Percentiles rank a stretch among this genome's conserved stretches.
phyloP scores from a whole-genome alignment of 345 rosid species.

The Murraya paniculata region DNA sequence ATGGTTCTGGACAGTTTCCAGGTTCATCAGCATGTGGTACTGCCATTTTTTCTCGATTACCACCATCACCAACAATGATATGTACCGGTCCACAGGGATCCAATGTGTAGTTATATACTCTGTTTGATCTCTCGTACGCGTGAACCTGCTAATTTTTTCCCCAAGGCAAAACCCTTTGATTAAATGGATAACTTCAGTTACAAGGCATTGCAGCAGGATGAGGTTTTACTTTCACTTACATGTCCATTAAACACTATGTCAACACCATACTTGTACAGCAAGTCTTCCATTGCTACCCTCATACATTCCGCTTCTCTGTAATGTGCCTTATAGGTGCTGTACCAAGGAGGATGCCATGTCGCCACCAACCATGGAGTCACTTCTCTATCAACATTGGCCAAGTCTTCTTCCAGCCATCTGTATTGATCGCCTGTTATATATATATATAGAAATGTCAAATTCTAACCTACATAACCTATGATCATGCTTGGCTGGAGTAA shows the following conservation, averaged over 20 bases:
- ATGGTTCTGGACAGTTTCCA: constrained; percentile 67
- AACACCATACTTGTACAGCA: constrained; percentile 57
- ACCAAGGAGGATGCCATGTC: constrained; percentile 87
- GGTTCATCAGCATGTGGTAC: constrained; percentile 75
- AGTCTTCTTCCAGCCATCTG: constrained; percentile 75
- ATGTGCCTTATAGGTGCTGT: constrained; percentile 73
- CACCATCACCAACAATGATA: constrained; percentile 77
- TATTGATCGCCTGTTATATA: constrained; percentile 56
- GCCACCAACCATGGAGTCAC: constrained; percentile 91
- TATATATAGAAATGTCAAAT: not conserved
- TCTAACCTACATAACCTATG: not conserved
- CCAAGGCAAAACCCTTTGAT: not conserved
- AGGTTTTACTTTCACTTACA: constrained; percentile 30
- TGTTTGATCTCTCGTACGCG: constrained; percentile 91
- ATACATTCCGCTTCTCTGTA: constrained; percentile 90
- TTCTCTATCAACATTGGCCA: constrained; percentile 51
- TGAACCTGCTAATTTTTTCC: constrained; percentile 50
- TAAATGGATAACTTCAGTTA: not conserved
- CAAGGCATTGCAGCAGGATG: not conserved
- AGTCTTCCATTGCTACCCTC: constrained; percentile 81
- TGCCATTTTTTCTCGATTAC: constrained; percentile 66
- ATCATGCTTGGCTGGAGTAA: not conserved
- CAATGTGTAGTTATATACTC: constrained; percentile 71
- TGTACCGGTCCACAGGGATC: constrained; percentile 85
- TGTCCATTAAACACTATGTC: constrained; percentile 85